Evolutionary conservation across 768 basidiomycete species (phyloP).

Genomic region (Psilocybe azurescens): DNA sequence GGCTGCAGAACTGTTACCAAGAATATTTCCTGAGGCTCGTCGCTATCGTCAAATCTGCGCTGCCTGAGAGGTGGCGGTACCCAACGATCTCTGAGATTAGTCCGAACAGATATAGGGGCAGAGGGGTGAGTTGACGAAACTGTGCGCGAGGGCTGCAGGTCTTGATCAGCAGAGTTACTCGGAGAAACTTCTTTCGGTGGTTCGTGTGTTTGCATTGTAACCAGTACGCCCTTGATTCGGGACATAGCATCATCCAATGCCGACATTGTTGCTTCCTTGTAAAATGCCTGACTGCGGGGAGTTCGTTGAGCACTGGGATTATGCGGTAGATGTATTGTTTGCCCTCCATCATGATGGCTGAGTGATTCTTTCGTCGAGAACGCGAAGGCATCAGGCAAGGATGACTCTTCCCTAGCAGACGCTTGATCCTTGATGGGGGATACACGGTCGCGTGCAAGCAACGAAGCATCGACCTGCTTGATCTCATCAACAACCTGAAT

Average conservation of each 20-base stretch:
- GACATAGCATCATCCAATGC: conserved; percentile 84
- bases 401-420: conserved; percentile 2
- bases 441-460: conserved; percentile 2
- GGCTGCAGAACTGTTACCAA: conserved; percentile 52
- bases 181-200: conserved; percentile 32
- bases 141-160: conserved; percentile 27
- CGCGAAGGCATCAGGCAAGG: conserved; percentile 14
- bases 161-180: conserved; percentile 22
- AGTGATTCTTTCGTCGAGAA: conserved; percentile 25
- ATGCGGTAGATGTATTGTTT: conserved; percentile 29
- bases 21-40: conserved; percentile 48
- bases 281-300: conserved; percentile 44
- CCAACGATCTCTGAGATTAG: conserved; percentile 53
- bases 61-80: conserved; percentile 58
- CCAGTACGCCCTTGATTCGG: conserved; percentile 81
- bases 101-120: conserved; percentile 22
- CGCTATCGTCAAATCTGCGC: conserved; percentile 36
- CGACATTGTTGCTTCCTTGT: conserved; percentile 66
- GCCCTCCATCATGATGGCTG: conserved; percentile 19
- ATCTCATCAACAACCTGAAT: conserved; percentile 20
- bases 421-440: conserved; percentile 12
- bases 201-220: conserved; percentile 63
- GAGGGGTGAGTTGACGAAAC: conserved; percentile 21
- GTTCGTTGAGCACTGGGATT: conserved; percentile 34
- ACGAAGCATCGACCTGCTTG: conserved; percentile 16